Conservation (phyloP, 805 yeast species). For the Metschnikowia gruessii region DNA sequence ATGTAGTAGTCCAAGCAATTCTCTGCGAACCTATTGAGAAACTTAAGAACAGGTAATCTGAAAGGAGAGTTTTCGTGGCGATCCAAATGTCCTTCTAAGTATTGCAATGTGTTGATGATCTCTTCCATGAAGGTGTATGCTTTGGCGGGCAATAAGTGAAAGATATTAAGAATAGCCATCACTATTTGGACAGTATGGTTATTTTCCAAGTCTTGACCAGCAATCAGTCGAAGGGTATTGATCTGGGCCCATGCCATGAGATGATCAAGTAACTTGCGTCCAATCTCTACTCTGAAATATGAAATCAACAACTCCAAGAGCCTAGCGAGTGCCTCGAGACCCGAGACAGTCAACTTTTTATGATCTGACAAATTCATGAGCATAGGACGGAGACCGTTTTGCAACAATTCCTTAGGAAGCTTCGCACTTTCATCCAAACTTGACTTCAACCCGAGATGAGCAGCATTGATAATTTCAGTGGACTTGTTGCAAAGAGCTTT, state of each 20-base stretch:
- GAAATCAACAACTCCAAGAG: conserved; percentile 82
- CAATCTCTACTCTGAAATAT: conserved; percentile 95
- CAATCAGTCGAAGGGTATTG: conserved; percentile 64
- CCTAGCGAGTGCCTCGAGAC: conserved; percentile 87
- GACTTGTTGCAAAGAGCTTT: conserved; percentile 86
- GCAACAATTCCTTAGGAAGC: conserved; percentile 91
- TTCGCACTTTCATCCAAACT: conserved; percentile 84
- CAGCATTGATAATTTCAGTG: conserved; percentile 85
- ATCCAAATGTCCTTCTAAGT: conserved; percentile 77
- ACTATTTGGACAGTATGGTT: conserved; percentile 84
- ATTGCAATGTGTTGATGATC: conserved; percentile 68
- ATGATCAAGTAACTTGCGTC: conserved; percentile 88
- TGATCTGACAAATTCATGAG: conserved; percentile 92
- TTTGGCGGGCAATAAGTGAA: conserved; percentile 86
- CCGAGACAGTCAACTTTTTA: conserved; percentile 82
- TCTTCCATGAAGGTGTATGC: conserved; percentile 92
- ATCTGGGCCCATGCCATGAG: conserved; percentile 95
- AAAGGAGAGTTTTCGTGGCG: conserved; percentile 87
- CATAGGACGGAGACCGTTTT: conserved; percentile 93
- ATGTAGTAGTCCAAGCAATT: conserved; percentile 71
- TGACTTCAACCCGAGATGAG: conserved; percentile 80
- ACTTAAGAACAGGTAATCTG: conserved; percentile 85
- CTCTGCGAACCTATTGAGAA: conserved; percentile 75
- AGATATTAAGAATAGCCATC: conserved; percentile 84
- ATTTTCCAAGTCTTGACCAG: conserved; percentile 75